These are phyloP conservation scores for Xylaria grammica DNA, from an alignment of 495 filamentous ascomycete genomes.

Conservation along the genomic window DNA sequence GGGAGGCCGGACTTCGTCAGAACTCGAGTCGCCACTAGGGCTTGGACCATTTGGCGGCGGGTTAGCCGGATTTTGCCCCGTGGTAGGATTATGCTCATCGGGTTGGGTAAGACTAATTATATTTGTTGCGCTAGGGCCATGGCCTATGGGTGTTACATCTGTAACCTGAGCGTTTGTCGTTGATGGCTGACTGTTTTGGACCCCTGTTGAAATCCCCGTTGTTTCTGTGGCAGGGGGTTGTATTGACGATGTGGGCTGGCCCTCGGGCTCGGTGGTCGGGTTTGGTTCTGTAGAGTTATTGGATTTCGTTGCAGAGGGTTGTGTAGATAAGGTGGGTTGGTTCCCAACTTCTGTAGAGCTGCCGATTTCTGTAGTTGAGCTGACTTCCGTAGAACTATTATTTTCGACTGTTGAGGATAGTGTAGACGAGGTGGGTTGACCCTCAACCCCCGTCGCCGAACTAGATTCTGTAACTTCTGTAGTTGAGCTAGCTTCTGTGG, in stretches of 20 bases:
- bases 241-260: background rate
- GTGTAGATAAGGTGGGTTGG: too few species aligned
- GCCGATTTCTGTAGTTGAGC: too few species aligned
- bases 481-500: background rate
- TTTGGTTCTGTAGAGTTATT: background rate
- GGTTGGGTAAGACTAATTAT: background rate
- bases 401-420: too few species aligned
- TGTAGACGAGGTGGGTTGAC: slow-evolving; percentile 1
- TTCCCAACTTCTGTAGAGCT: too few species aligned
- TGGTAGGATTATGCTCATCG: background rate
- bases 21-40: background rate
- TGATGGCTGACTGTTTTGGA: background rate
- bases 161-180: background rate
- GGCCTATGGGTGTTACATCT: background rate
- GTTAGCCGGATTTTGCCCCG: background rate
- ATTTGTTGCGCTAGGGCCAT: background rate
- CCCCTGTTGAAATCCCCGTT: background rate
- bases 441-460: background rate
- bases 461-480: background rate
- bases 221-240: background rate
- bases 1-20: background rate
- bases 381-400: too few species aligned
- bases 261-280: background rate
- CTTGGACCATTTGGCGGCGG: background rate
- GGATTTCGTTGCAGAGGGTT: too few species aligned